Percentiles rank a stretch among this genome's conserved stretches.
phyloP scores from a whole-genome alignment of 352 stramenopile genomes.

The Globisporangium recalcitrans region DNA sequence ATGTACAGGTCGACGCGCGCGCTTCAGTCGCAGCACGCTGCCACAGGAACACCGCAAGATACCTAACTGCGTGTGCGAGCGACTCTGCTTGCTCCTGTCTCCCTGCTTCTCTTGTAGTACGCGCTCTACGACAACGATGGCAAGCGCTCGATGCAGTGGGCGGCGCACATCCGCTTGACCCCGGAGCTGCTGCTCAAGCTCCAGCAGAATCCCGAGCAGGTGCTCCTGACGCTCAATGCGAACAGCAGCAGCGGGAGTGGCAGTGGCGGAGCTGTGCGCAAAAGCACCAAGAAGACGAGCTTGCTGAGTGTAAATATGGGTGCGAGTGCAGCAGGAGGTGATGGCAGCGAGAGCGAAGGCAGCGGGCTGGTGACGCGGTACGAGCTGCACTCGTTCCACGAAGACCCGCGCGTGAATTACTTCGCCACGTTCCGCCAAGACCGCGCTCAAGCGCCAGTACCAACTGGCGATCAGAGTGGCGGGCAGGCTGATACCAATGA shows the following conservation, averaged over 20 bases:
- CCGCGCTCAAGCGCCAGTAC: neutral
- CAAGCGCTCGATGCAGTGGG: slow-evolving; percentile 35
- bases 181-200: slow-evolving; percentile 68
- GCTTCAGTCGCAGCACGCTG: neutral
- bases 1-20: neutral
- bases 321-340: slow-evolving; percentile 1
- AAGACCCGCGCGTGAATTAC: slow-evolving; percentile 66
- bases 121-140: slow-evolving; percentile 54
- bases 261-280: slow-evolving; percentile 1
- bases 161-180: slow-evolving; percentile 67
- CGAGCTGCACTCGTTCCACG: slow-evolving; percentile 70
- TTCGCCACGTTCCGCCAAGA: slow-evolving; percentile 46
- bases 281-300: slow-evolving; percentile 38
- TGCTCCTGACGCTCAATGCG: slow-evolving; percentile 28
- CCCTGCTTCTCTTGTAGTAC: slow-evolving; percentile 33
- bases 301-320: slow-evolving; percentile 38
- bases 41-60: neutral
- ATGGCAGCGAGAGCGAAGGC: slow-evolving; percentile 11
- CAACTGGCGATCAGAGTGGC: neutral
- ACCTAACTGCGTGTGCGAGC: neutral
- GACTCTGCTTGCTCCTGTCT: neutral
- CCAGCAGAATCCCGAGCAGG: slow-evolving; percentile 23
- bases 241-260: slow-evolving; percentile 14
- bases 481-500: neutral
- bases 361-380: slow-evolving; percentile 35